These are phyloP conservation scores for Rosa rugosa DNA, from an alignment of 306 rosid genomes.

Conservation along the genomic window DNA sequence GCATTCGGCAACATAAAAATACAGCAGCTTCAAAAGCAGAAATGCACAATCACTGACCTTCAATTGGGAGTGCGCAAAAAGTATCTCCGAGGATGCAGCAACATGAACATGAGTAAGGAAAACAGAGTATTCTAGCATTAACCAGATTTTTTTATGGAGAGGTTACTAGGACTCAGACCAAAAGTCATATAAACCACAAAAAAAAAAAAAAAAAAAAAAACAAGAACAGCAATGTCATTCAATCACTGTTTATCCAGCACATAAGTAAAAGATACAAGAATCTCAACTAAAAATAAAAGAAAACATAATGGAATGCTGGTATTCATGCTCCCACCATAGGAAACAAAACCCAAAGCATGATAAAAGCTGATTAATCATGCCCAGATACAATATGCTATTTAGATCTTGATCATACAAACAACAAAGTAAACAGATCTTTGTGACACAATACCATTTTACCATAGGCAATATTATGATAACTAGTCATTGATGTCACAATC, in stretches of 20 bases:
- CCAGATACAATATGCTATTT: constrained; percentile 16
- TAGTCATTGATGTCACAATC: constrained; percentile 29
- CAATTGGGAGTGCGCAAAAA: not conserved
- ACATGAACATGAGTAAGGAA: not conserved
- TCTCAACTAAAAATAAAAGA: not conserved
- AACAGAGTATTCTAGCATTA: not conserved
- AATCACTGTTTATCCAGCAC: not conserved
- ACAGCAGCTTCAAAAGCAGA: not conserved
- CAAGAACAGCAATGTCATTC: not conserved
- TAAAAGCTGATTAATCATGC: not conserved
- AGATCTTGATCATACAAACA: constrained; percentile 28
- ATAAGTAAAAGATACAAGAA: not conserved
- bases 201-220: not conserved
- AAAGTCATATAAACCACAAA: not conserved
- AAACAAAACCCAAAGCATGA: not conserved
- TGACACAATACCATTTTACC: constrained; percentile 14
- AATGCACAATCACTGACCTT: not conserved
- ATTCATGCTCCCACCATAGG: not conserved
- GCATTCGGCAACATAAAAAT: not conserved
- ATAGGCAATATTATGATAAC: constrained; percentile 25
- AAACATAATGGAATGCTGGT: not conserved
- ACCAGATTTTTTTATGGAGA: not conserved
- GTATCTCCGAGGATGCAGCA: not conserved
- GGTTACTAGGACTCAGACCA: not conserved
- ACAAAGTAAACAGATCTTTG: constrained; percentile 27